Evolutionary conservation across 192 early-diverging fungal species (phyloP).

Genomic region (Podila horticola): DNA sequence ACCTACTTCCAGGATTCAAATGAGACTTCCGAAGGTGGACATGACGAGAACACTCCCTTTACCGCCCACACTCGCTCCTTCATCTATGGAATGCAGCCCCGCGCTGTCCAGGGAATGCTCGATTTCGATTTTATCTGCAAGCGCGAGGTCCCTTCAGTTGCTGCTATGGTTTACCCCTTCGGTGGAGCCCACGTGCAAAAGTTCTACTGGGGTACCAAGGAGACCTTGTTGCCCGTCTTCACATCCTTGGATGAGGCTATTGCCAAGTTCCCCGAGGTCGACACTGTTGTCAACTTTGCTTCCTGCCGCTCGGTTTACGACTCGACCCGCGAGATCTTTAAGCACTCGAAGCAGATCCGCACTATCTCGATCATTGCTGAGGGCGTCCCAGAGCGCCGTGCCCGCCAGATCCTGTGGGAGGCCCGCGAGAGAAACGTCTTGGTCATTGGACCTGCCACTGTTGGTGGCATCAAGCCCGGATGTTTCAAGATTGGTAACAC

Average conservation of each 20-base stretch:
- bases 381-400: conserved; percentile 97
- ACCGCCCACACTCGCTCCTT: conserved; percentile 87
- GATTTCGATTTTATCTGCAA: conserved; percentile 99
- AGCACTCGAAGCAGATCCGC: conserved; percentile 82
- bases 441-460: conserved; percentile 97
- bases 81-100: conserved; percentile 99
- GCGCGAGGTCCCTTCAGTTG: conserved; percentile 89
- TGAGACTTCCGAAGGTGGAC: conserved; percentile 5
- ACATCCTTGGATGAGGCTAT: conserved; percentile 87
- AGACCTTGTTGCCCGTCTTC: conserved; percentile 95
- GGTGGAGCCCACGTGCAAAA: conserved; percentile 99
- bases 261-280: conserved; percentile 89
- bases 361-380: conserved; percentile 98
- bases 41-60: conserved; percentile 81
- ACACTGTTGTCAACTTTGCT: conserved; percentile 98
- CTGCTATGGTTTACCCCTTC: conserved; percentile 99
- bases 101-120: conserved; percentile 98
- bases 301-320: conserved; percentile 96
- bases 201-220: conserved; percentile 99
- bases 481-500: conserved; percentile 99
- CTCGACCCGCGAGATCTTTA: conserved; percentile 90
- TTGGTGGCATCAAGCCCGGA: conserved; percentile 99
- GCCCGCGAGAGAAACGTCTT: conserved; percentile 83
- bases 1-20: conserved; percentile 56
- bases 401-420: conserved; percentile 89